Evolutionary conservation across 2,329 filamentous ascomycete species (phyloP).

Genomic region (Arthrobotrys megalospora): DNA sequence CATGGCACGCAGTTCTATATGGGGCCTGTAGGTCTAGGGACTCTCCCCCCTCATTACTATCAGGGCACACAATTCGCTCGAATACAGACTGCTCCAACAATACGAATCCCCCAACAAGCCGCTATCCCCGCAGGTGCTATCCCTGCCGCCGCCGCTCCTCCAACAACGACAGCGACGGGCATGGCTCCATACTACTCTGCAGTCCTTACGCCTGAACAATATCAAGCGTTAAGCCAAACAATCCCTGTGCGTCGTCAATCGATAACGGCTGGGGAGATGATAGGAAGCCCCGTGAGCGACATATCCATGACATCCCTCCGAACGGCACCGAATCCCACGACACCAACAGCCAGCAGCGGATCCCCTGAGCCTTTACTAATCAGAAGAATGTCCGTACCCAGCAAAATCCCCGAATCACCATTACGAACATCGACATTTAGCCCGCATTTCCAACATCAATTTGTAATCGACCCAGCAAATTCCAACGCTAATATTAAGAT

Average conservation of each 20-base stretch:
- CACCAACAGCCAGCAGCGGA: not conserved
- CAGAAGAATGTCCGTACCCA: constrained; percentile 15
- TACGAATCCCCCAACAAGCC: constrained; percentile 10
- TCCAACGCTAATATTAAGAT: not conserved
- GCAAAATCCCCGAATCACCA: not conserved
- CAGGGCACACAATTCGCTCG: constrained; percentile 26
- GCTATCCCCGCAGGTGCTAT: not conserved
- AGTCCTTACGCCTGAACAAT: constrained; percentile 31
- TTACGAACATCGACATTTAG: constrained; percentile 6
- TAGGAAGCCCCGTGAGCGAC: constrained; percentile 30
- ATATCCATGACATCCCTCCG: not conserved
- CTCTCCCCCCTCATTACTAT: constrained; percentile 23
- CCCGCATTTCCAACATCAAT: constrained; percentile 7
- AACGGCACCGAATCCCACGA: not conserved
- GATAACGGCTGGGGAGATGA: not conserved
- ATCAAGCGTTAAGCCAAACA: constrained; percentile 11
- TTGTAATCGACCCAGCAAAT: not conserved
- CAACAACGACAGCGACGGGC: not conserved
- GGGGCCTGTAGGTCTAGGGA: constrained; percentile 32
- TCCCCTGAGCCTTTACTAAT: constrained; percentile 9
- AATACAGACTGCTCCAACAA: constrained; percentile 8
- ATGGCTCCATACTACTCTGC: constrained; percentile 9
- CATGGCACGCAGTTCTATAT: constrained; percentile 32
- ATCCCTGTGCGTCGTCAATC: not conserved
- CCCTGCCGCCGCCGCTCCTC: not conserved